Conservation (phyloP, 495 filamentous ascomycete species). For the Tuber melanosporum region DNA sequence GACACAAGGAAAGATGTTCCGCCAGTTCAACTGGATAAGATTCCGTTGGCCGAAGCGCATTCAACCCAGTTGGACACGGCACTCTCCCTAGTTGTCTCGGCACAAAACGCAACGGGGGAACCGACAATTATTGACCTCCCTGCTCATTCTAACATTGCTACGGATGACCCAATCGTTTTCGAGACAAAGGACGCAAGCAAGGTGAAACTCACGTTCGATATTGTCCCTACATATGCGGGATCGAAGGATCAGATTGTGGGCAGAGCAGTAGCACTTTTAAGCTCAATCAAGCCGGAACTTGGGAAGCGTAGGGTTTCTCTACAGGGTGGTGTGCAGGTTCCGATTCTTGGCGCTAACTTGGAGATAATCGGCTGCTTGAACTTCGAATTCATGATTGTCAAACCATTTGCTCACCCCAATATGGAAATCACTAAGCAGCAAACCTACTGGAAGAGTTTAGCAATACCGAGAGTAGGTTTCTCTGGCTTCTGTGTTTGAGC, state of each 20-base stretch:
- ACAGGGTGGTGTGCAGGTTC: conserved; percentile 87
- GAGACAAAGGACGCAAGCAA: conserved; percentile 67
- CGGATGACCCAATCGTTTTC: conserved; percentile 79
- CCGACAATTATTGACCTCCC: conserved; percentile 85
- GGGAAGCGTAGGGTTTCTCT: conserved; percentile 72
- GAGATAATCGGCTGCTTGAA: conserved; percentile 91
- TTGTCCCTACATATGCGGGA: conserved; percentile 96
- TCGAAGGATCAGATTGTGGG: conserved; percentile 78
- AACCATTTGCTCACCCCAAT: conserved; percentile 86
- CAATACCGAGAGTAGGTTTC: conserved; percentile 58
- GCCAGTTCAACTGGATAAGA: conserved; percentile 80
- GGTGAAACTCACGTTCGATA: conserved; percentile 87
- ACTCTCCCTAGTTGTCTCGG: conserved; percentile 85
- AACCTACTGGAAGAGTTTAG: conserved; percentile 89
- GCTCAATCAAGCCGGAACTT: conserved; percentile 70
- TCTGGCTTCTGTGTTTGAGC: background rate
- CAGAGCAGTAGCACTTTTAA: conserved; percentile 84
- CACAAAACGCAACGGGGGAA: conserved; percentile 76
- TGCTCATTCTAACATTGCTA: conserved; percentile 85
- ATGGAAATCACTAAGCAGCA: conserved; percentile 82
- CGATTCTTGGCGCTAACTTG: conserved; percentile 69
- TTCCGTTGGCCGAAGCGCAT: conserved; percentile 79
- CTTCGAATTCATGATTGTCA: conserved; percentile 94
- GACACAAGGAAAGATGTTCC: conserved; percentile 75
- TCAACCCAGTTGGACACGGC: conserved; percentile 90